phyloP scores from a whole-genome alignment of 1,284 basidiomycete species.

The Leccinum subspadiceum region DNA sequence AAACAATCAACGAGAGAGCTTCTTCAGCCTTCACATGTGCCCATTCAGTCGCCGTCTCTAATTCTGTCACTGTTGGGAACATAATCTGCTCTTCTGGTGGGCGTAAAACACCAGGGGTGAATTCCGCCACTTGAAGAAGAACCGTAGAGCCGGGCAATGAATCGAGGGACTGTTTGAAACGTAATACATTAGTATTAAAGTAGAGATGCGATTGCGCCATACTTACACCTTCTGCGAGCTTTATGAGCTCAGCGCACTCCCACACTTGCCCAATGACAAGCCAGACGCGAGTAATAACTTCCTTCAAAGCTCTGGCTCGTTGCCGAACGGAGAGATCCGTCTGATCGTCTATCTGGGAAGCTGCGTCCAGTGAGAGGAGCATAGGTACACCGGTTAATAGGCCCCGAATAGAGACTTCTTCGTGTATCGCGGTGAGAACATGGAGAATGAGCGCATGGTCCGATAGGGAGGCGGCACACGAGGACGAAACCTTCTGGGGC shows the following conservation, averaged over 20 bases:
- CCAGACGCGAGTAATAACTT: constrained; percentile 68
- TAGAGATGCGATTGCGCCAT: constrained; percentile 16
- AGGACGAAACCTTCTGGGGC: constrained; percentile 41
- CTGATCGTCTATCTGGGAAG: constrained; percentile 44
- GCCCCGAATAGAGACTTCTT: constrained; percentile 69
- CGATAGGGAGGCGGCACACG: constrained; percentile 57
- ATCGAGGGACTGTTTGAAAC: constrained; percentile 37
- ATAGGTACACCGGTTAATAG: constrained; percentile 82
- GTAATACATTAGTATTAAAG: constrained; percentile 13
- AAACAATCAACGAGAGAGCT: constrained; percentile 53
- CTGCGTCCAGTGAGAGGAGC: constrained; percentile 73
- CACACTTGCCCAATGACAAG: constrained; percentile 69
- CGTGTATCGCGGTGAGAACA: constrained; percentile 68
- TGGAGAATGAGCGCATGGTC: constrained; percentile 79
- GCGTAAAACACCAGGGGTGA: constrained; percentile 32
- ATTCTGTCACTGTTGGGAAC: constrained; percentile 27
- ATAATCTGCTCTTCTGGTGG: constrained; percentile 29
- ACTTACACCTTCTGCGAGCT: constrained; percentile 57
- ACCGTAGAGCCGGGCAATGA: constrained; percentile 27
- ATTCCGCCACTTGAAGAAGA: constrained; percentile 35
- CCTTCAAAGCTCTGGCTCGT: constrained; percentile 59
- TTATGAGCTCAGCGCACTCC: constrained; percentile 56
- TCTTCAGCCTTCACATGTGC: constrained; percentile 53
- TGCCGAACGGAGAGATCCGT: constrained; percentile 41
- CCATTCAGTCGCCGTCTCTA: constrained; percentile 10